phyloP scores from a whole-genome alignment of 1,284 basidiomycete genomes.

The Tilletia indica region DNA sequence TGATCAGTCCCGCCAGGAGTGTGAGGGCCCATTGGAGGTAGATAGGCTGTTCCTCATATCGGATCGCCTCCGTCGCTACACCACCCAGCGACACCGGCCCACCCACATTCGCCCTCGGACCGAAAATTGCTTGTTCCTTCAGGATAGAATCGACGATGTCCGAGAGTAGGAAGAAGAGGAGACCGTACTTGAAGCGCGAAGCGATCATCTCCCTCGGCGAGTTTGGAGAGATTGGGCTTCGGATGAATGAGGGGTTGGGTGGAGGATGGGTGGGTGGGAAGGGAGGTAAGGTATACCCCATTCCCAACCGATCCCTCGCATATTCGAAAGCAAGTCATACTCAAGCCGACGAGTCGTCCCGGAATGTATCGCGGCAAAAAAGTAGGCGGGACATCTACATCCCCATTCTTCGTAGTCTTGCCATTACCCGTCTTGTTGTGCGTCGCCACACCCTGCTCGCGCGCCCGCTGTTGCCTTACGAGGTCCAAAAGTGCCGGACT shows the following conservation, averaged over 20 bases:
- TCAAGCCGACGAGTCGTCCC: constrained; percentile 24
- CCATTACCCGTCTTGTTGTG: neutral
- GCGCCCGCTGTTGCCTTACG: neutral
- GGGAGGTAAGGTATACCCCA: constrained; percentile 26
- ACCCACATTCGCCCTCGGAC: neutral
- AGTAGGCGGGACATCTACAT: neutral
- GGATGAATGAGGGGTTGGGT: constrained; percentile 23
- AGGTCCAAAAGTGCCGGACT: neutral
- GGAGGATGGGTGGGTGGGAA: constrained; percentile 11
- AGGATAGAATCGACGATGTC: constrained; percentile 27
- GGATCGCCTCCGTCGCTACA: neutral
- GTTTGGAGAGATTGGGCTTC: constrained; percentile 13
- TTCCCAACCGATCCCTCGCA: constrained; percentile 36
- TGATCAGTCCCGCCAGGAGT: neutral
- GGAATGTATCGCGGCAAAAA: constrained; percentile 31
- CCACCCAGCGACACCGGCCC: neutral
- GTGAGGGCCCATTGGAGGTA: neutral
- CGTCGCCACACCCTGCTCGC: no score
- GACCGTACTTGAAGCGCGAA: constrained; percentile 12
- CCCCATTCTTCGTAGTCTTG: neutral
- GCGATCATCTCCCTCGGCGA: constrained; percentile 4
- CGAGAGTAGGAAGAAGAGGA: constrained; percentile 24
- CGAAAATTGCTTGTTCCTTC: constrained; percentile 12
- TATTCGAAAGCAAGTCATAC: constrained; percentile 29
- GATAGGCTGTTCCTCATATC: neutral